phyloP scores from a whole-genome alignment of 2,329 filamentous ascomycete genomes.

The Apiospora sp. region DNA sequence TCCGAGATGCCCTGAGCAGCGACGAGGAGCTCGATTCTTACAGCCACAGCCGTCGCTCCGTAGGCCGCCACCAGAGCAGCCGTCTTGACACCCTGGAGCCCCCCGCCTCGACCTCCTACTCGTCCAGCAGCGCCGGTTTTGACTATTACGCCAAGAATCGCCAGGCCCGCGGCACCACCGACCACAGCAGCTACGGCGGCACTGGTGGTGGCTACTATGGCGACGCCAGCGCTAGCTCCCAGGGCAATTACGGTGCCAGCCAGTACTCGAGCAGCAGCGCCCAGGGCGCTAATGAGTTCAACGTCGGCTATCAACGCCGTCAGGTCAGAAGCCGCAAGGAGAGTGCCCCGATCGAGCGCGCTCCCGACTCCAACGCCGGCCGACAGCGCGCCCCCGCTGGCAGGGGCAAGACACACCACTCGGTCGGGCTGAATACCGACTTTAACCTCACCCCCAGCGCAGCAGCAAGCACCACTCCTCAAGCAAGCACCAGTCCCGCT shows the following conservation, averaged over 20 bases:
- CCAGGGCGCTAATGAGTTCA: background rate
- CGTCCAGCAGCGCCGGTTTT: background rate
- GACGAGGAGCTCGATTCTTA: background rate
- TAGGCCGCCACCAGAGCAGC: background rate
- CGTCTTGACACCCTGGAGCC: background rate
- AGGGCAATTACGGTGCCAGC: too few species aligned
- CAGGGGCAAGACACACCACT: too few species aligned
- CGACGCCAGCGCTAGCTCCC: too few species aligned
- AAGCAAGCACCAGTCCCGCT: too few species aligned
- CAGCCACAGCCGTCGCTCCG: background rate
- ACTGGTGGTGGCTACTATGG: too few species aligned
- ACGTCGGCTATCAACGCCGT: background rate
- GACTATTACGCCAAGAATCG: background rate
- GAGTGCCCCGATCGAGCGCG: too few species aligned
- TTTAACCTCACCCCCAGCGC: too few species aligned
- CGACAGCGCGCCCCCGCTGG: too few species aligned
- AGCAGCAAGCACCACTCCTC: too few species aligned
- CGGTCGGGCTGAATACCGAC: too few species aligned
- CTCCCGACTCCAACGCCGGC: too few species aligned
- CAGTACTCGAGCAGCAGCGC: background rate
- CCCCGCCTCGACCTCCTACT: background rate
- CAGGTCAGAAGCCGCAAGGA: too few species aligned
- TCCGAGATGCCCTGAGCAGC: background rate
- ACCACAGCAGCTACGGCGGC: background rate
- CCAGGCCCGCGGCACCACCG: background rate